Percentiles rank a stretch among this genome's conserved stretches.
Evolutionary conservation across 306 rosid species (phyloP).

Genomic region (Inga oerstediana): DNA sequence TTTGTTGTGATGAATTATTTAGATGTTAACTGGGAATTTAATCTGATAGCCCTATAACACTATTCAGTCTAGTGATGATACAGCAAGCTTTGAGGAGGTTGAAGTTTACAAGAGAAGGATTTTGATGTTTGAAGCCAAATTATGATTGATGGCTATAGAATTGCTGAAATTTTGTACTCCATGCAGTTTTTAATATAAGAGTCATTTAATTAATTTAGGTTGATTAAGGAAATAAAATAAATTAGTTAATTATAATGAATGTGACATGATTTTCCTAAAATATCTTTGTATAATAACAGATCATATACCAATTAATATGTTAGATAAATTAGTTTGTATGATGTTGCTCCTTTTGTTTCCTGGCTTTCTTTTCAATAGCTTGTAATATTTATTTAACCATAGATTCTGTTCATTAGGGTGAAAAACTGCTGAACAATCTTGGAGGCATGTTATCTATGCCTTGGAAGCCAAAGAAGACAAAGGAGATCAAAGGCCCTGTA

Average conservation of each 20-base stretch:
- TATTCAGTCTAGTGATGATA: not conserved
- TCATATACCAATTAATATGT: too few species aligned
- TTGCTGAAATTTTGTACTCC: not conserved
- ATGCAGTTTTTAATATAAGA: too few species aligned
- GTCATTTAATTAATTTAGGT: too few species aligned
- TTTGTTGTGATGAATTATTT: not conserved
- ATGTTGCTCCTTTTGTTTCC: not conserved
- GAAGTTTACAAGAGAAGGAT: not conserved
- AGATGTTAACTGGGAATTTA: not conserved
- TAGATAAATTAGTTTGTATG: not conserved
- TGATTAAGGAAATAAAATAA: too few species aligned
- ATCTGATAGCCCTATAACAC: not conserved
- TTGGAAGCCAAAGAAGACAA: constrained; percentile 85
- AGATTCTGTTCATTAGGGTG: constrained; percentile 63
- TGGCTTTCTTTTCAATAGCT: not conserved
- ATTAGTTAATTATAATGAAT: too few species aligned
- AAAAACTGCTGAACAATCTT: constrained; percentile 87
- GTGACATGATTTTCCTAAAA: too few species aligned
- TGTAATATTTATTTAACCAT: not conserved
- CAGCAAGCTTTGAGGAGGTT: not conserved
- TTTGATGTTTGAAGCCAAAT: not conserved
- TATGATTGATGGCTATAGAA: not conserved
- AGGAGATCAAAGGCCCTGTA: constrained; percentile 71
- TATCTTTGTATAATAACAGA: too few species aligned
- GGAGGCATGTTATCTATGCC: constrained; percentile 94